Evolutionary conservation across 495 filamentous ascomycete genomes (phyloP).

Genomic region (Thermochaetoides thermophila): DNA sequence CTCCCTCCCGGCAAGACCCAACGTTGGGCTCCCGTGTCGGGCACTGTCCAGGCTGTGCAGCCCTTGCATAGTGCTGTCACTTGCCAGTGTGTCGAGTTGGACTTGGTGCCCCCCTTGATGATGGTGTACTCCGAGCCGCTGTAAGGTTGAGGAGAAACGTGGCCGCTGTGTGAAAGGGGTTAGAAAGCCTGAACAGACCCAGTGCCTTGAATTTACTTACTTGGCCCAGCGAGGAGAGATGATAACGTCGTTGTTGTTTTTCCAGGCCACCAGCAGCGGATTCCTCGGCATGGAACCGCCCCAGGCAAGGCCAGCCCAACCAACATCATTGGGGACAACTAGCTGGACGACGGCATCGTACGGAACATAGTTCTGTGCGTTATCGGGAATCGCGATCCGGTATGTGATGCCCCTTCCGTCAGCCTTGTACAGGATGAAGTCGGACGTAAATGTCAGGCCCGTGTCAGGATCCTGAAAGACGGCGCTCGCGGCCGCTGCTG

Average conservation of each 20-base stretch:
- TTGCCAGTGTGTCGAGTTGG: constrained; percentile 32
- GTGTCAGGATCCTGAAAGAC: constrained; percentile 32
- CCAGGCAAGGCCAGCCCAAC: constrained; percentile 31
- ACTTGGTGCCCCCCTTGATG: constrained; percentile 21
- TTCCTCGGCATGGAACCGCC: constrained; percentile 26
- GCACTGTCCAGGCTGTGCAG: constrained; percentile 22
- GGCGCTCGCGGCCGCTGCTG: constrained; percentile 13
- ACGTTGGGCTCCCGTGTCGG: constrained; percentile 12
- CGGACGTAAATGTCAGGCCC: constrained; percentile 34
- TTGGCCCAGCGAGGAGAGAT: constrained; percentile 22
- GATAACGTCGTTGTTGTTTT: constrained; percentile 13
- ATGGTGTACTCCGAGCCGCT: constrained; percentile 18
- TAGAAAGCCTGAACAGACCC: neutral
- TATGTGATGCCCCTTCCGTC: constrained; percentile 20
- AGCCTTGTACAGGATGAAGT: constrained; percentile 23
- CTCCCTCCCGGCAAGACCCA: constrained; percentile 20
- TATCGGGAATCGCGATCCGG: constrained; percentile 26
- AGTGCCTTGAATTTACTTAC: constrained; percentile 15
- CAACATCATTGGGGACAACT: constrained; percentile 24
- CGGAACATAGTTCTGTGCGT: constrained; percentile 10
- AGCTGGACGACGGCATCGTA: constrained; percentile 31
- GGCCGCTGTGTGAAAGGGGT: constrained; percentile 11
- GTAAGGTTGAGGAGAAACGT: constrained; percentile 18
- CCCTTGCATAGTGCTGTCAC: constrained; percentile 28
- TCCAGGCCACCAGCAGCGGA: constrained; percentile 27